These are phyloP conservation scores for Hypoxylon crocopeplum DNA, from an alignment of 495 filamentous ascomycete species.

Conservation along the genomic window DNA sequence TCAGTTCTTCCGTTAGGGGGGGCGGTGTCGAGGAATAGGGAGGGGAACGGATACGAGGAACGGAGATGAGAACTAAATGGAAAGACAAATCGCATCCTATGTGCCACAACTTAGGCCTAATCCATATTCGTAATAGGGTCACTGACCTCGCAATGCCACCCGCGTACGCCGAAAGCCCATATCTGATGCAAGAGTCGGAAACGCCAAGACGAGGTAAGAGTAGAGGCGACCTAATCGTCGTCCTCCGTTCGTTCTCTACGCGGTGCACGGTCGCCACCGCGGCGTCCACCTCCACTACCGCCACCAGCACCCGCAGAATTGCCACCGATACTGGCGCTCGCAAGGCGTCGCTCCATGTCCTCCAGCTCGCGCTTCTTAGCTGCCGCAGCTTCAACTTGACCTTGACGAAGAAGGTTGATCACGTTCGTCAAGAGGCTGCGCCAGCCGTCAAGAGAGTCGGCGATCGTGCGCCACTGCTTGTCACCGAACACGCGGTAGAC, in stretches of 20 bases:
- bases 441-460: conserved; percentile 88
- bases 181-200: conserved; percentile 31
- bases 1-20: no score
- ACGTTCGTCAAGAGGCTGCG: conserved; percentile 77
- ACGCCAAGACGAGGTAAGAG: conserved; percentile 13
- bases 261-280: conserved; percentile 38
- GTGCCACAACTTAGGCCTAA: no score
- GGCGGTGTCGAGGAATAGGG: no score
- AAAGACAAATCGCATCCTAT: no score
- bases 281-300: conserved; percentile 36
- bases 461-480: conserved; percentile 97
- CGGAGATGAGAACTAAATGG: no score
- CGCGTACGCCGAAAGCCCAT: conserved; percentile 32
- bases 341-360: conserved; percentile 63
- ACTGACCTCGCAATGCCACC: conserved; percentile 25
- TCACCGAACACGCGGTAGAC: conserved; percentile 96
- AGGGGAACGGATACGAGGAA: no score
- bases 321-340: conserved; percentile 48
- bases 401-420: conserved; percentile 72
- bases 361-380: conserved; percentile 66
- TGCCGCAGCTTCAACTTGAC: conserved; percentile 70
- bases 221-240: conserved; percentile 54
- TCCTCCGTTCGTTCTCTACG: conserved; percentile 54
- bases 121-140: background rate
- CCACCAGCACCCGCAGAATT: conserved; percentile 15